Conservation (phyloP, 768 basidiomycete genomes). For the Hydnomerulius pinastri region DNA sequence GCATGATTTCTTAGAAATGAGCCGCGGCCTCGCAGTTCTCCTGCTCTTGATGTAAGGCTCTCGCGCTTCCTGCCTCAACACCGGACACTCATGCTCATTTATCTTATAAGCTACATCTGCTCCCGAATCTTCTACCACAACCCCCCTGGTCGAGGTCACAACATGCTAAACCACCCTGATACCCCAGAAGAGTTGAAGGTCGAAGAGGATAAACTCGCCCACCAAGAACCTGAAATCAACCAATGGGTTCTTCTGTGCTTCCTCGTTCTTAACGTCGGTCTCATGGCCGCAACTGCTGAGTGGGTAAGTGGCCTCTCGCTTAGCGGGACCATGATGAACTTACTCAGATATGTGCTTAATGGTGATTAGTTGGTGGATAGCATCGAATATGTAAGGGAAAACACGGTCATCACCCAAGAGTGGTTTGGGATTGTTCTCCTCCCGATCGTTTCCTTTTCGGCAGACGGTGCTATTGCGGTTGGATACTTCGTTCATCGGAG, state of each 20-base stretch:
- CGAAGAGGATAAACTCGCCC: slow-evolving; percentile 32
- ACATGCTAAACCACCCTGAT: slow-evolving; percentile 40
- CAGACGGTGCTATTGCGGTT: slow-evolving; percentile 64
- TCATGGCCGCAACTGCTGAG: slow-evolving; percentile 73
- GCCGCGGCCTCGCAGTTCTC: slow-evolving; percentile 64
- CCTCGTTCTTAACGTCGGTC: slow-evolving; percentile 50
- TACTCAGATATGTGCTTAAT: no score
- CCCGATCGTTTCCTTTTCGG: slow-evolving; percentile 72
- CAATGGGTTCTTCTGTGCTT: slow-evolving; percentile 62
- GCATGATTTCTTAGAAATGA: slow-evolving; percentile 55
- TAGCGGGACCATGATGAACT: background rate
- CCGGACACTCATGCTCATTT: background rate
- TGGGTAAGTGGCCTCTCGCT: slow-evolving; percentile 45
- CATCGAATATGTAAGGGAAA: slow-evolving; percentile 54
- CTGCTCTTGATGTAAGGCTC: slow-evolving; percentile 57
- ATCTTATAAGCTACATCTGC: slow-evolving; percentile 52
- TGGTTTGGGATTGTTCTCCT: slow-evolving; percentile 72
- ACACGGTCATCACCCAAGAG: slow-evolving; percentile 51
- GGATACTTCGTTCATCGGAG: slow-evolving; percentile 44
- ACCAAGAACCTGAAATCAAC: slow-evolving; percentile 55
- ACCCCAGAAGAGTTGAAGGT: slow-evolving; percentile 40
- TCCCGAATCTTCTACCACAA: slow-evolving; percentile 73
- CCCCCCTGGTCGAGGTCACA: slow-evolving; percentile 62
- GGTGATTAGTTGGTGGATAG: slow-evolving; percentile 61
- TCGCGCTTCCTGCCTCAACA: background rate